Evolutionary conservation across 352 stramenopile genomes (phyloP), one percentile per base, ranked within the genome.

Genomic region (Globisporangium solare): DNA sequence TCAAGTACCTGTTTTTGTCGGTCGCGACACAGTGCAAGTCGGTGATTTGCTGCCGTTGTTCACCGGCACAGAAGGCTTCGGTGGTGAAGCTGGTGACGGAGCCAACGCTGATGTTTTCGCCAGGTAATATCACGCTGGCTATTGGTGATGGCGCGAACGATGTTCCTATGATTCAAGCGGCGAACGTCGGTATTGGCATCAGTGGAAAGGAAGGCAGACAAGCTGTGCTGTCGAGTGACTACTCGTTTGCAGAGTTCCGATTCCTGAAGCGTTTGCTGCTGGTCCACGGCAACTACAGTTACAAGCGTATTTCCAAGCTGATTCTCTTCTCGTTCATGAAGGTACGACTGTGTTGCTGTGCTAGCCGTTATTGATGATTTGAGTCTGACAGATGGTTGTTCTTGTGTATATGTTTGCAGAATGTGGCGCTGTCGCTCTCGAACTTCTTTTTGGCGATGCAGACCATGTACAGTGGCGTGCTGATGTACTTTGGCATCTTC

Each of bases 271-370:
- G 85, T 3, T 61, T 95, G 24, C 56, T 95, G 2, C 60, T 95
- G 24, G 85, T 95, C 21, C 85, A 95, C 58, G 85, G 85, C 32
- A 95, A 94, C 66, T 95, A 94, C 79, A 93, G 84, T 66, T 95
- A 95, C 84, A 93, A 94, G 71, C 69, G 86, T 20, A 94, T 95
- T 47, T 92, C 86, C 18, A 95, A 94, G 68, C 72, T 94, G 11
- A 91, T 94, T 35, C 56, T 94, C 46, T 94, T 94, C 56, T 94
- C 85, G 17, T 93, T 94, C 50, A 93, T 94, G 83, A 94, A 94
- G 57, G 57, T 63, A 52, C n/a, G 20, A 45, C 3, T 17, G 17
- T 14, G n/a, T 18, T 40, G 24, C 39, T 43, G 39, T 43, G 41
- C 18, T 48, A 24, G 13, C 3, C 41, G 10, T 60, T 21, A 14